Percentiles rank a stretch among this genome's conserved stretches.
phyloP scores from a whole-genome alignment of 1,139 yeast genomes.

The Candida albicans region DNA sequence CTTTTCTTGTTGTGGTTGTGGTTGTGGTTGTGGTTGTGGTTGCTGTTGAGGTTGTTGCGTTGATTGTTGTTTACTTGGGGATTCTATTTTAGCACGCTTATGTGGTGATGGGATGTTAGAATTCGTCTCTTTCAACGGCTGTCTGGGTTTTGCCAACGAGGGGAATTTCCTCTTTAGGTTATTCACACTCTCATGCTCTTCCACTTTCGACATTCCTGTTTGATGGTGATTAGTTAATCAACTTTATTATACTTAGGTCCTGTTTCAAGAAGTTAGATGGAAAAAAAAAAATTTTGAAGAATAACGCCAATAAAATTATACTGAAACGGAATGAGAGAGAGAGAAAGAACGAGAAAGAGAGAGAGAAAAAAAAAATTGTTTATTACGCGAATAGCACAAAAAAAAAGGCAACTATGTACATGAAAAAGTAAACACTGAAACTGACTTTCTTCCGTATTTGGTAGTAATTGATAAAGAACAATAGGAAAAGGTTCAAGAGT shows the following conservation, averaged over 20 bases:
- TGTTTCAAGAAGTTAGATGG: not conserved
- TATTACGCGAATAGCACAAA: conserved; percentile 3
- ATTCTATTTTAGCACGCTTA: conserved; percentile 5
- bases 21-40: conserved; percentile 8
- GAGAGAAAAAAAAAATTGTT: not conserved
- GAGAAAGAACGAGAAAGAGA: not conserved
- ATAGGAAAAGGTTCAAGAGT: too few species aligned
- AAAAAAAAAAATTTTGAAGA: conserved; percentile 1
- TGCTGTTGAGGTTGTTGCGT: conserved; percentile 9
- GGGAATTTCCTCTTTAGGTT: conserved; percentile 14
- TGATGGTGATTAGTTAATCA: not conserved
- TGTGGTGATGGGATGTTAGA: conserved; percentile 43
- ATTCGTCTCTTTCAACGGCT: conserved; percentile 45
- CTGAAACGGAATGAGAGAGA: not conserved
- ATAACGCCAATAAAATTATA: not conserved
- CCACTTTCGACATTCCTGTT: not conserved
- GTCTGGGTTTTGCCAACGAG: conserved; percentile 24
- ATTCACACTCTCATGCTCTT: conserved; percentile 1
- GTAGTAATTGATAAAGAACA: too few species aligned
- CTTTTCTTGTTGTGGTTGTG: conserved; percentile 3
- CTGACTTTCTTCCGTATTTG: too few species aligned
- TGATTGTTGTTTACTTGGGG: conserved; percentile 5
- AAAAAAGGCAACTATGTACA: not conserved
- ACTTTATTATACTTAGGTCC: too few species aligned
- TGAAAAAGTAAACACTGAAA: too few species aligned